These are phyloP conservation scores for Pseudoturritis turrita DNA, from an alignment of 345 rosid genomes.

Conservation along the genomic window DNA sequence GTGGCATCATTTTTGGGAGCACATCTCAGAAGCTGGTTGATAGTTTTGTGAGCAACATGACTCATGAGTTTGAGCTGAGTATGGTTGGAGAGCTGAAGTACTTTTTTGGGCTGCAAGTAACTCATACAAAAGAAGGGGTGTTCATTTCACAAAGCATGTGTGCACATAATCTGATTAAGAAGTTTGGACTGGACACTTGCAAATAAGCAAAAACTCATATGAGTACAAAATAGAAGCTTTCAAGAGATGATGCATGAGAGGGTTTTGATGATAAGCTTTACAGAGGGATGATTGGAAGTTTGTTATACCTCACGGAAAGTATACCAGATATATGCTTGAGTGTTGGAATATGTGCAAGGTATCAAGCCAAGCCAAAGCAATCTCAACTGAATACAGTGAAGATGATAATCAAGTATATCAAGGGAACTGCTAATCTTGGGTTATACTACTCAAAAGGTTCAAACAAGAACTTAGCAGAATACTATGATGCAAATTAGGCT, in stretches of 20 bases:
- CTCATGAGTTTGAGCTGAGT: not conserved
- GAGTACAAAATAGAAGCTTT: too few species aligned
- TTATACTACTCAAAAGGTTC: not conserved
- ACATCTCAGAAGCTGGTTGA: not conserved
- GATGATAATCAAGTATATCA: not conserved
- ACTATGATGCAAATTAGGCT: not conserved
- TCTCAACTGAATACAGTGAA: not conserved
- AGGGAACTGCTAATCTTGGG: not conserved
- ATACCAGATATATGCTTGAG: not conserved
- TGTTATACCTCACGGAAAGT: not conserved
- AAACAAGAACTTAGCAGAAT: not conserved
- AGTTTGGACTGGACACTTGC: too few species aligned
- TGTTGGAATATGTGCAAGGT: not conserved
- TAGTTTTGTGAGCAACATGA: not conserved
- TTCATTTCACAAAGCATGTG: not conserved
- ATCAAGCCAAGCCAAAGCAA: not conserved
- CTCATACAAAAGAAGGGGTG: accelerated
- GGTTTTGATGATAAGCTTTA: not conserved
- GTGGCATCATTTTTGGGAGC: not conserved
- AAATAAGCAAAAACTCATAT: too few species aligned
- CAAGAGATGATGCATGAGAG: too few species aligned
- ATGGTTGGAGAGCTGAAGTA: not conserved
- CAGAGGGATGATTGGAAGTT: not conserved
- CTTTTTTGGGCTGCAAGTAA: not conserved
- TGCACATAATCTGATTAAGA: accelerated